Percentiles rank a stretch among this genome's conserved stretches.
Conservation (phyloP, 495 filamentous ascomycete genomes). For the Niebla homalea region DNA sequence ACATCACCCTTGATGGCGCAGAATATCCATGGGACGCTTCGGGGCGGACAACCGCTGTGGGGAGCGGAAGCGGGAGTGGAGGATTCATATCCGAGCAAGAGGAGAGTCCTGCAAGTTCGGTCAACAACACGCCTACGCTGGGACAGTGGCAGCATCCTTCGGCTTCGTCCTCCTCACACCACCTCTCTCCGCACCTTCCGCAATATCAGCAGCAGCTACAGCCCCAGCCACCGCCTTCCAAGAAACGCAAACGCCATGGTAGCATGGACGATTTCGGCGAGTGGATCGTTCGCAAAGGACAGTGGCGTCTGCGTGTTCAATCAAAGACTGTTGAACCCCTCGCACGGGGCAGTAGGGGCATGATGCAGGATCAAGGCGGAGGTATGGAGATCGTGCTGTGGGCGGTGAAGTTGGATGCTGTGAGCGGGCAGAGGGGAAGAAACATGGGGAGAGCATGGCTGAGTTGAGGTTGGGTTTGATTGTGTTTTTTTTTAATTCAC, state of each 20-base stretch:
- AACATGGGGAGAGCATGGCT: conserved; percentile 62
- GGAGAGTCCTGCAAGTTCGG: conserved; percentile 20
- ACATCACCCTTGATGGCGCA: conserved; percentile 58
- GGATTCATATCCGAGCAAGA: conserved; percentile 7
- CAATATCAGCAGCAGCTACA: not conserved
- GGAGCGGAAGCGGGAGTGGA: not conserved
- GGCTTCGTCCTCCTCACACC: not conserved
- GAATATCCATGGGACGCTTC: conserved; percentile 18
- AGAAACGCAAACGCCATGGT: conserved; percentile 37
- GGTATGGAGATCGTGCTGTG: conserved; percentile 51
- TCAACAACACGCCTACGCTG: conserved; percentile 13
- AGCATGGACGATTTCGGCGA: conserved; percentile 28
- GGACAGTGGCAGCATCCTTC: not conserved
- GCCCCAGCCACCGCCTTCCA: conserved; percentile 18
- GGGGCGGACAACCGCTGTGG: not conserved
- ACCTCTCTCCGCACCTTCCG: not conserved
- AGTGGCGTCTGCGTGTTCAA: conserved; percentile 70
- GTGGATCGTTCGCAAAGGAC: conserved; percentile 66
- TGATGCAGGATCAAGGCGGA: conserved; percentile 13
- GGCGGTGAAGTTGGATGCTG: conserved; percentile 71
- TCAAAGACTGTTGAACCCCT: conserved; percentile 4
- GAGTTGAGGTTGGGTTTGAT: not conserved
- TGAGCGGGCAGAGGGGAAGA: conserved; percentile 50
- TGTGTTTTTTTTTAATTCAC: no score
- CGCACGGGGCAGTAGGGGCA: not conserved